Percentiles rank a stretch among this genome's conserved stretches.
phyloP scores from a whole-genome alignment of 768 basidiomycete species.

The Hypholoma fasciculare region DNA sequence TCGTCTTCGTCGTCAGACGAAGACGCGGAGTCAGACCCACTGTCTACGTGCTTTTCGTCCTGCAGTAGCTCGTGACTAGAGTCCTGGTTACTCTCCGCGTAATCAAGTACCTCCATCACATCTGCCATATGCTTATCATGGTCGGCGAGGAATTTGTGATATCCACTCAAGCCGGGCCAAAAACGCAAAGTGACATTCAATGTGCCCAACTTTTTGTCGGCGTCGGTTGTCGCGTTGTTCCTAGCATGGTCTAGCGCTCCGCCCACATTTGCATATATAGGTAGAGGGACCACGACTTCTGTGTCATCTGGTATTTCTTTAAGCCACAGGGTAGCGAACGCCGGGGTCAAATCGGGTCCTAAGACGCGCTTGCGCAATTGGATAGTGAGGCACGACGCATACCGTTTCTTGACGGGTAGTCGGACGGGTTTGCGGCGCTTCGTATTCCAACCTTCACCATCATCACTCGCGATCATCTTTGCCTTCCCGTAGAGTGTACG shows the following conservation, averaged over 20 bases:
- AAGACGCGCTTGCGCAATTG: conserved; percentile 34
- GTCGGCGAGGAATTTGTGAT: conserved; percentile 35
- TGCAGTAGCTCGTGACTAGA: conserved; percentile 21
- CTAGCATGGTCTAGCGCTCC: conserved; percentile 24
- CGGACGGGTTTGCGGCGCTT: conserved; percentile 29
- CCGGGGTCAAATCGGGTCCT: conserved; percentile 33
- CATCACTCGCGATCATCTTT: conserved; percentile 30
- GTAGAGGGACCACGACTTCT: conserved; percentile 26
- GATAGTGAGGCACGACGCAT: conserved; percentile 38
- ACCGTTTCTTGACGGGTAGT: conserved; percentile 41
- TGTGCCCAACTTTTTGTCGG: conserved; percentile 24
- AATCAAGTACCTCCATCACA: conserved; percentile 45
- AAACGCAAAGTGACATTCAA: conserved; percentile 37
- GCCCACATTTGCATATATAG: conserved; percentile 24
- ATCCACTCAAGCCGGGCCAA: conserved; percentile 43
- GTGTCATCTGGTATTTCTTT: conserved; percentile 41
- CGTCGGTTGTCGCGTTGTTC: conserved; percentile 24
- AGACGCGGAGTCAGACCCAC: conserved; percentile 7
- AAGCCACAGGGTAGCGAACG: conserved; percentile 41
- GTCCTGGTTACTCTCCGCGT: conserved; percentile 35
- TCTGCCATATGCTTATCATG: conserved; percentile 35
- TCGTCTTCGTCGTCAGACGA: conserved; percentile 11
- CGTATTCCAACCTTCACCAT: conserved; percentile 31
- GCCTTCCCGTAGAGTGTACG: conserved; percentile 36
- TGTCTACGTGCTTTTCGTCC: conserved; percentile 17